Evolutionary conservation across 1,139 yeast species (phyloP).

Genomic region (Sugiyamaella grinbergsii): DNA sequence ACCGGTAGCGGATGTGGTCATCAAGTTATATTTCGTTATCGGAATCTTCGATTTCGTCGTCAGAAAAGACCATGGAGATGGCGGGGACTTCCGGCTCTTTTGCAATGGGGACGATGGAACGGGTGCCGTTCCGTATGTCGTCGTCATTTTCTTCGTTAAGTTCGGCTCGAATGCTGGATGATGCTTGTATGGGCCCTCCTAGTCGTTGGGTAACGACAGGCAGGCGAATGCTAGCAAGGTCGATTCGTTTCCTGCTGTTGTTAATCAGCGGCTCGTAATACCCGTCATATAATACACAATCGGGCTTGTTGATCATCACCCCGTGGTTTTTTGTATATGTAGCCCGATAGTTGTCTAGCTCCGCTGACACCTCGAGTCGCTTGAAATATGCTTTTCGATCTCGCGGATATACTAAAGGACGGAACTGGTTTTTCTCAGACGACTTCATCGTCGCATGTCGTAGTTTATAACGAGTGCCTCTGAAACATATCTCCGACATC

Average conservation of each 20-base stretch:
- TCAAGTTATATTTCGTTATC: slow-evolving; percentile 17
- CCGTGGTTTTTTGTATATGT: slow-evolving; percentile 19
- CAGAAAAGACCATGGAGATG: slow-evolving; percentile 25
- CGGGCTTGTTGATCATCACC: slow-evolving; percentile 19
- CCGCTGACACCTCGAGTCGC: slow-evolving; percentile 21
- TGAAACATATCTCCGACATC: slow-evolving; percentile 25
- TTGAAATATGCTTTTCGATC: slow-evolving; percentile 27
- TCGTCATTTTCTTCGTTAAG: slow-evolving; percentile 17
- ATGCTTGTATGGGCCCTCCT: slow-evolving; percentile 5
- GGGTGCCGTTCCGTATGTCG: neutral
- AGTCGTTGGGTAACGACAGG: slow-evolving; percentile 4
- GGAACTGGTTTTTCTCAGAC: slow-evolving; percentile 18
- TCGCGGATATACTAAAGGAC: slow-evolving; percentile 31
- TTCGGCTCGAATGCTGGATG: slow-evolving; percentile 8
- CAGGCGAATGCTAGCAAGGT: neutral
- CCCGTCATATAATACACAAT: slow-evolving; percentile 29
- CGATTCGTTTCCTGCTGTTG: slow-evolving; percentile 17
- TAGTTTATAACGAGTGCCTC: slow-evolving; percentile 28
- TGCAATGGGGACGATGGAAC: neutral
- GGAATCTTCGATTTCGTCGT: slow-evolving; percentile 32
- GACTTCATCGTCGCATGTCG: slow-evolving; percentile 19
- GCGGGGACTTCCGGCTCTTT: slow-evolving; percentile 1
- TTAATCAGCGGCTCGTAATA: slow-evolving; percentile 30
- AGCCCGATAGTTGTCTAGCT: slow-evolving; percentile 24
- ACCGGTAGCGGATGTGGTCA: neutral